These are phyloP conservation scores for Scleroderma citrinum DNA, from an alignment of 768 basidiomycete genomes.

Conservation along the genomic window DNA sequence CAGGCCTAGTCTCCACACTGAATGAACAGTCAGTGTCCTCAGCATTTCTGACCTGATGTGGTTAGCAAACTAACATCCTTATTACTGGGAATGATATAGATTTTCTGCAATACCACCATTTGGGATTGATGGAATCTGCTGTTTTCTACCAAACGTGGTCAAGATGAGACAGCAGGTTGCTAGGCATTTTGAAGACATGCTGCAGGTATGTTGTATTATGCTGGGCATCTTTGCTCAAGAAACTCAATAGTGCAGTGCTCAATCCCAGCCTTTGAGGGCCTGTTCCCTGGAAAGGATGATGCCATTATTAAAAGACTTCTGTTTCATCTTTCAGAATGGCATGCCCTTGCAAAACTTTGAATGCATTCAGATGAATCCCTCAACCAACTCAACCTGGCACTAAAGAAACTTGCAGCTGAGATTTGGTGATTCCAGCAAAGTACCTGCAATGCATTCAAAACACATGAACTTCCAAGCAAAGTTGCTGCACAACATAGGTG, in stretches of 20 bases:
- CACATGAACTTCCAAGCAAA: not conserved
- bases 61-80: too few relatives aligned
- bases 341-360: constrained; percentile 26
- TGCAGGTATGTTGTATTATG: constrained; percentile 27
- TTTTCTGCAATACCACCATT: constrained; percentile 16
- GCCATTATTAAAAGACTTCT: constrained; percentile 3
- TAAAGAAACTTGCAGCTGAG: too few relatives aligned
- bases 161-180: constrained; percentile 33
- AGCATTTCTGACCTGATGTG: not conserved
- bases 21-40: constrained; percentile 21
- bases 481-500: not conserved
- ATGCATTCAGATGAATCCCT: constrained; percentile 20
- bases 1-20: constrained; percentile 11
- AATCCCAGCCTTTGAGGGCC: not conserved
- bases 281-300: not conserved
- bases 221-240: not conserved
- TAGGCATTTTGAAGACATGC: constrained; percentile 37
- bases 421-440: too few relatives aligned
- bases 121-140: constrained; percentile 27
- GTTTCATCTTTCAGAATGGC: constrained; percentile 22
- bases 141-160: constrained; percentile 30
- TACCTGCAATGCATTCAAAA: not conserved
- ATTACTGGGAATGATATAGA: not conserved
- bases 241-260: not conserved
- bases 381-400: not conserved